Conservation (phyloP, 2,329 filamentous ascomycete species). For the Aspergillus unguis region DNA sequence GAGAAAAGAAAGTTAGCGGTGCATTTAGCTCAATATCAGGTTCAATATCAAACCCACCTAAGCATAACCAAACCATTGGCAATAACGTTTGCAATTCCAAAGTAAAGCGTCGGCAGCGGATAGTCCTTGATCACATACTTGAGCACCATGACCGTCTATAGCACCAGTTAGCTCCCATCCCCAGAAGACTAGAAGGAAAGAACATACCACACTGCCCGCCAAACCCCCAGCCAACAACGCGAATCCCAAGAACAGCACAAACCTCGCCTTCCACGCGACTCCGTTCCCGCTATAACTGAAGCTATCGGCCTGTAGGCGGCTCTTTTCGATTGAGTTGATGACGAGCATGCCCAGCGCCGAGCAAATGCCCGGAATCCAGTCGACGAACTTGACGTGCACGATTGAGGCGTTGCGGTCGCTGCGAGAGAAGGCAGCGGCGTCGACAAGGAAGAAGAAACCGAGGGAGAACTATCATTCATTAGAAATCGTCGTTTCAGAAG, state of each 20-base stretch:
- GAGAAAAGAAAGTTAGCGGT: neutral
- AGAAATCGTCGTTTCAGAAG: neutral
- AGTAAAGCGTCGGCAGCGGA: conserved; percentile 61
- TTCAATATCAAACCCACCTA: conserved; percentile 49
- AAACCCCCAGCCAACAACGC: conserved; percentile 66
- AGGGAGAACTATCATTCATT: conserved; percentile 57
- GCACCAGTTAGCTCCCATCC: conserved; percentile 11
- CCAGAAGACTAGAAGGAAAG: neutral
- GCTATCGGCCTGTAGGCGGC: conserved; percentile 60
- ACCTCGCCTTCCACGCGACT: conserved; percentile 67
- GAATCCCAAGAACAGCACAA: conserved; percentile 68
- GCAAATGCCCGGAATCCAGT: conserved; percentile 71
- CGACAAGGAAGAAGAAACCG: conserved; percentile 67
- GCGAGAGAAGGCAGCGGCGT: conserved; percentile 62
- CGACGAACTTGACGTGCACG: conserved; percentile 66
- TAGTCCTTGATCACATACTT: conserved; percentile 64
- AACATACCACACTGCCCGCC: conserved; percentile 59
- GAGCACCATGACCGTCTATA: conserved; percentile 60
- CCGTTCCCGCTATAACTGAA: conserved; percentile 64
- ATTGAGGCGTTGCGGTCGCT: conserved; percentile 59
- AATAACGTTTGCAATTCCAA: conserved; percentile 64
- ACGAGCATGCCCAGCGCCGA: conserved; percentile 67
- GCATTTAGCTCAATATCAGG: neutral
- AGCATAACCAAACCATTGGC: conserved; percentile 65
- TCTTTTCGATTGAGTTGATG: conserved; percentile 70